Evolutionary conservation across 345 rosid genomes (phyloP), one percentile per base, ranked within the genome.

Genomic region (Salix purpurea): DNA sequence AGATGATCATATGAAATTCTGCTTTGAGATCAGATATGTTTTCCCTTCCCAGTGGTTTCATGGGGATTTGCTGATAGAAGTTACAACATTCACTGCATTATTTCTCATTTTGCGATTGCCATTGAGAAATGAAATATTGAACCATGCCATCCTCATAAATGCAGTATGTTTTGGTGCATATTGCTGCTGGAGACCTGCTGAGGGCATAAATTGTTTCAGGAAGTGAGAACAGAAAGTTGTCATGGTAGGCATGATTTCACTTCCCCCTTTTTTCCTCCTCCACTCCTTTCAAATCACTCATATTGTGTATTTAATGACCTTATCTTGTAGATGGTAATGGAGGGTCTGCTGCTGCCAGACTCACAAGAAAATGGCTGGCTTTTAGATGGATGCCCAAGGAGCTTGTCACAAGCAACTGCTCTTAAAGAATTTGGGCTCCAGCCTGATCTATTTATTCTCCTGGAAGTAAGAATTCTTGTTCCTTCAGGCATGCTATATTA

Each of bases 311-410:
- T 76, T 39, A 11, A 67, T 76, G 66, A 15, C 48, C 77, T 30
- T 37, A 34, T 77, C 14, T 67, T 82, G 71, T 64, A 90, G 96
- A 90, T 95, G 99, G 97, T 95, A 54, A 95, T 89, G 88, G 92
- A 93, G 42, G 92, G 94, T 62, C 80, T 95, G 23, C 77, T 78
- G 30, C 90, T 88, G 86, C 84, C 89, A 15, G 97, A 95, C 85
- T 87, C 97, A 76, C 77, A 83, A 77, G 86, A 89, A 81, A 90
- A 85, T 10, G 99, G 97, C 32, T 95, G 99, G 99, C 97, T 95
- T 83, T 84, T 95, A 78, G 99, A 95, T 90, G 99, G 97, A 77
- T 95, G 90, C 65, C 99, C 99, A 52, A 85, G 99, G 82, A 95
- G 99, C 85, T 81, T 77, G 79, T 93, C 96, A 5, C 97, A 95